phyloP scores from a whole-genome alignment of 495 filamentous ascomycete genomes.

The Podospora fimiseda region DNA sequence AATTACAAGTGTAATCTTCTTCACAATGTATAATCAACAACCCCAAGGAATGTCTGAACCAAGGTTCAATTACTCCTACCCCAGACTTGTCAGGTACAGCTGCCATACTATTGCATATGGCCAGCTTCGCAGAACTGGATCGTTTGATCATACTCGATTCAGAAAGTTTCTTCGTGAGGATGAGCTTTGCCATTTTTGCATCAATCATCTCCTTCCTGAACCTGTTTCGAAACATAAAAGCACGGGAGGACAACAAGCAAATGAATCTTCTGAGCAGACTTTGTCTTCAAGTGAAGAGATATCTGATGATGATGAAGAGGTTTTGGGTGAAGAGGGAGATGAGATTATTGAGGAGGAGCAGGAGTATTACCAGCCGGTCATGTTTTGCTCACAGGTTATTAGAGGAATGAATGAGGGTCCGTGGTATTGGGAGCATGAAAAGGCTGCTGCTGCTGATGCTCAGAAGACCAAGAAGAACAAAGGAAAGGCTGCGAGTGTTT shows the following conservation, averaged over 20 bases:
- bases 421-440: not conserved
- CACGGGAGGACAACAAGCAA: too few relatives aligned
- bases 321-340: not conserved
- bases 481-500: not conserved
- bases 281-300: too few relatives aligned
- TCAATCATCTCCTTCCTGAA: not conserved
- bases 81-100: not conserved
- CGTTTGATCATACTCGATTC: not conserved
- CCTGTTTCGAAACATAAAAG: too few relatives aligned
- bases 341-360: not conserved
- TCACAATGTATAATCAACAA: too few relatives aligned
- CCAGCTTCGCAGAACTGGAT: not conserved
- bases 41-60: too few relatives aligned
- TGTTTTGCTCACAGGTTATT: not conserved
- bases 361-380: not conserved
- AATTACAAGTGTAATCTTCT: too few relatives aligned
- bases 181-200: not conserved
- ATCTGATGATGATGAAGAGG: not conserved
- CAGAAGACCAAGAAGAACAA: not conserved
- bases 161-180: not conserved
- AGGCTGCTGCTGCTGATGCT: not conserved
- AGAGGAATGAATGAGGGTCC: not conserved
- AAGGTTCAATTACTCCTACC: not conserved
- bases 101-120: not conserved
- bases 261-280: too few relatives aligned